Base-by-base conservation (phyloP, 352 stramenopile genomes). In the Phytophthora cryptogea region DNA sequence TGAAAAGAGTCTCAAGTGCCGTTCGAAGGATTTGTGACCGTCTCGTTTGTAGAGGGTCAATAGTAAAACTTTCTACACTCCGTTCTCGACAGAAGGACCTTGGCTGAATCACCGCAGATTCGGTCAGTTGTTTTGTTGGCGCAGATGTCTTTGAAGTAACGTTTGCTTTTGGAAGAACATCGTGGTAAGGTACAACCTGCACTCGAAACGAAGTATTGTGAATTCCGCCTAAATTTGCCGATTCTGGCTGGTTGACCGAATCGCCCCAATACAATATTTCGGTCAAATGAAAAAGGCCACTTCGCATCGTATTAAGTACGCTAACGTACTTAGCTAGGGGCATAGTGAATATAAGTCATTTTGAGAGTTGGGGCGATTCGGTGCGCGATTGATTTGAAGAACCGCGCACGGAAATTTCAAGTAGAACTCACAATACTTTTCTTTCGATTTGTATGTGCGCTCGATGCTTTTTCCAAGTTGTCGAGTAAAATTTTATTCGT, bases 1-100 rank as follows among this genome's bases (percentile, higher is more conserved):
- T 56, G 41, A 64, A 76, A 14, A 59, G 31, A 4, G 57, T 36
- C 26, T 66, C 31, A 14, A 59, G 20, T 16, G 33, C 33, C 7
- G 14, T 14, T 8, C 33, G 33, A 39, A 39, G 33, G 16, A 16
- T 16, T 16, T 8, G 33, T 16, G 33, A 39, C 4, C 1, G 11
- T 2, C 33, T 1, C 4, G 33, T 39, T 10, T 3, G 33, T 6
- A 39, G 2, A 16, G 33, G 13, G 33, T 39, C 33, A 16, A 16
- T 16, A 8, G 33, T 16, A 6, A n/a, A 39, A 5, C 33, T 6
- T 16, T 39, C 33, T 39, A 16, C 3, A 4, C 33, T 39, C 8
- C n/a, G 10, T 16, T 39, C 11, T 39, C 33, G 33, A 39, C n/a
- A 1, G 5, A 39, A 8, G 33, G 5, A 14, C 11, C 33, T 16